Evolutionary conservation across 73 alveolate species (phyloP).

Genomic region (Uronychia setigera): DNA sequence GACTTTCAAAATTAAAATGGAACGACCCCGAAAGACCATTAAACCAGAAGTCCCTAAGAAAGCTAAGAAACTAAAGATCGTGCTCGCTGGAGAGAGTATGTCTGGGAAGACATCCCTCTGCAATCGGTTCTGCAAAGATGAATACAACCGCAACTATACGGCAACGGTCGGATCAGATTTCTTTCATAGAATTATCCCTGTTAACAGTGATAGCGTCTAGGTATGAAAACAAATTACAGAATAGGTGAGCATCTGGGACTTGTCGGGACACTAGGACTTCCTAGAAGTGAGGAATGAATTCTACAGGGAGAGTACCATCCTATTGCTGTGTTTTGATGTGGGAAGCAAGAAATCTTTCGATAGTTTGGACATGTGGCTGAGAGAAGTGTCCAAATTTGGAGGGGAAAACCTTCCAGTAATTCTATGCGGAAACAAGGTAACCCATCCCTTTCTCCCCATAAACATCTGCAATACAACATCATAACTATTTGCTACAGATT

Average conservation of each 20-base stretch:
- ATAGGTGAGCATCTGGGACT: constrained; percentile 52
- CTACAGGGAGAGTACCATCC: constrained; percentile 66
- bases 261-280: constrained; percentile 67
- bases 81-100: not conserved
- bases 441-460: not conserved
- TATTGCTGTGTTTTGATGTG: constrained; percentile 65
- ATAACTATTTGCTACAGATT: not conserved
- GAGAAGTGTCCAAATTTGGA: constrained; percentile 59
- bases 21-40: not conserved
- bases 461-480: no score
- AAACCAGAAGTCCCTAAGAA: not conserved
- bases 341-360: constrained; percentile 59
- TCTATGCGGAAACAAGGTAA: not conserved
- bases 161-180: constrained; percentile 1
- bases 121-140: not conserved
- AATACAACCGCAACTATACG: not conserved
- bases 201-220: not conserved
- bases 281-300: constrained; percentile 78
- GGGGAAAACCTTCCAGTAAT: constrained; percentile 35
- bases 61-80: not conserved
- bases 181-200: not conserved
- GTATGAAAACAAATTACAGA: not conserved
- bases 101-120: not conserved
- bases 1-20: not conserved
- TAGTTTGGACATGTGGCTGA: constrained; percentile 68